Base-by-base conservation (phyloP, 2,329 filamentous ascomycete genomes). In the Didymella segeticola region DNA sequence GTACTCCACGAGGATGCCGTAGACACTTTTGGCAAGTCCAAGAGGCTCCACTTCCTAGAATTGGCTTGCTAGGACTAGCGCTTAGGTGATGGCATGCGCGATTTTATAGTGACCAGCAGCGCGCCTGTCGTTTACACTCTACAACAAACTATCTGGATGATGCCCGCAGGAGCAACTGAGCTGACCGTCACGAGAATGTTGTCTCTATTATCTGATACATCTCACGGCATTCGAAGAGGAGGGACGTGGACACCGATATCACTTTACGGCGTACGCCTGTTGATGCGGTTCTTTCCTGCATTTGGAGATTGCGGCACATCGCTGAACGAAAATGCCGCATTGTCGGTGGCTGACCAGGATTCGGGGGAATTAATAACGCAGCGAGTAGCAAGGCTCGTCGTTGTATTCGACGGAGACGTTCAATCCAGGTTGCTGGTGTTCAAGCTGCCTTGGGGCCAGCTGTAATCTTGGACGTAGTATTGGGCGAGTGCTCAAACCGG, bases 291-390 rank as follows among this genome's bases (percentile, higher is more conserved):
- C 25, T 23, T 38, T n/a, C 25, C 48, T 47, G 19, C 42, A 47
- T 43, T 23, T 53, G 49, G 42, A 46, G 43, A 42, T 47, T 47
- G 42, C 43, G 42, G 43, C 36, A 41, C 29, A 27, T 26, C 25
- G 20, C n/a, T 27, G 23, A 25, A 38, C 27, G 23, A 53, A 47
- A 53, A 53, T 53, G 20, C 49, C 49, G 43, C 49, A 53, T 34
- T 36, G 29, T 46, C 49, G 34, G 43, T 53, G 36, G 49, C 49
- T 53, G 42, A 29, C 22, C 25, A 30, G 19, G n/a, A n/a, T n/a
- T n/a, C n/a, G n/a, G n/a, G n/a, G n/a, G n/a, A n/a, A n/a, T n/a
- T n/a, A n/a, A n/a, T 23, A 29, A 25, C 30, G 33, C 12, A 27
- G 29, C 31, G n/a, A 29, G 33, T 33, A 46, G 31, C 31, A 11